Base-by-base conservation (phyloP, 805 yeast genomes). In the Saturnispora quitensis region DNA sequence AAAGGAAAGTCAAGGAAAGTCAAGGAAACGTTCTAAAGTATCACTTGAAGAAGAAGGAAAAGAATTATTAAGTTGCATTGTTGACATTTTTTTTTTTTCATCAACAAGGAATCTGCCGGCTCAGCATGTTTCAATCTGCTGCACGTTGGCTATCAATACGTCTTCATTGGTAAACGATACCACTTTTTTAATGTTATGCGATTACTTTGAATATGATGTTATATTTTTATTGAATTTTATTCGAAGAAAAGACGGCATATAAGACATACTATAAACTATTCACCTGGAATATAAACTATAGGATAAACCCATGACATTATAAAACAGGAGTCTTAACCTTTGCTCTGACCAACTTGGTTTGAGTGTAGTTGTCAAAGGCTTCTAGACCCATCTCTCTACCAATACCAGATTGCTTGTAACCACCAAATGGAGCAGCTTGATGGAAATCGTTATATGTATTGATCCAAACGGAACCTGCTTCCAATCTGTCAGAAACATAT, bases 381-480 rank as follows among this genome's bases (percentile, higher is more conserved):
- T 78, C 83, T 45, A 68, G 69, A 68, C 87, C 87, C 84, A 81
- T 78, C 73, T 81, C 87, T 73, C 86, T 78, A 63, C 87, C 87
- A 51, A 77, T 70, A 73, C 87, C 87, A 55, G 83, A 77, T 68
- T 78, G 77, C 62, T 78, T 77, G 73, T 70, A 81, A 59, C 87
- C 87, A 65, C 87, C 87, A 63, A 81, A 81, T 70, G 87, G 87
- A 67, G 81, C 82, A 67, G 70, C 69, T 52, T 71, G 76, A 67
- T 81, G 80, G 80, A 81, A 80, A 66, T 80, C 85, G 63, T 81
- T 81, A 72, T 81, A 81, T 53, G 82, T 77, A 76, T 86, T 86
- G 60, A 85, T 76, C 88, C 91, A 87, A 57, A 86, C 78, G 47
- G 91, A 81, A 71, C 95, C 95, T 53, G 90, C 84, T 63, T 80